phyloP scores from a whole-genome alignment of 768 basidiomycete species.

The Mycena albidolilacea region DNA sequence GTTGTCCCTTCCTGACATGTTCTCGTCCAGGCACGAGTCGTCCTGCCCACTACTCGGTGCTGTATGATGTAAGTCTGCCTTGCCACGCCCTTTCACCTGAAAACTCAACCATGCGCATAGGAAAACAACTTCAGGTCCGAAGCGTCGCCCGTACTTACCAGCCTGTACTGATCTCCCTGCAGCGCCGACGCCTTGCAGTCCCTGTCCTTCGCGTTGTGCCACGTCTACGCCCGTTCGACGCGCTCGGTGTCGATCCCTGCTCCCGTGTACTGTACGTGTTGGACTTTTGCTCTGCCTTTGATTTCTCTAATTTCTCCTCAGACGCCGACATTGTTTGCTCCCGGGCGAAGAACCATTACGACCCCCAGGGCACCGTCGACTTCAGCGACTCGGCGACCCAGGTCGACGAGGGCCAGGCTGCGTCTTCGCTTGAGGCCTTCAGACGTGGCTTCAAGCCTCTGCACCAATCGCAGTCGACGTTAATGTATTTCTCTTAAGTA shows the following conservation, averaged over 20 bases:
- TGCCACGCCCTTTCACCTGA: too few relatives aligned
- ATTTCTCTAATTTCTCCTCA: constrained; percentile 37
- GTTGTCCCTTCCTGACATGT: too few relatives aligned
- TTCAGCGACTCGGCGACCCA: constrained; percentile 74
- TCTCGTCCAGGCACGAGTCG: too few relatives aligned
- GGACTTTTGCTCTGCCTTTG: background rate
- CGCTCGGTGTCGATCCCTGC: constrained; percentile 41
- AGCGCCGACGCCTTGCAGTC: constrained; percentile 76
- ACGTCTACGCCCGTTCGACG: constrained; percentile 50
- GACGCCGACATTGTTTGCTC: constrained; percentile 78
- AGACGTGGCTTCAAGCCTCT: constrained; percentile 69
- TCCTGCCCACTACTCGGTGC: too few relatives aligned
- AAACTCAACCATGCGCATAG: too few relatives aligned
- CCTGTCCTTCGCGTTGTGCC: constrained; percentile 77
- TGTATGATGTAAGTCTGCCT: too few relatives aligned
- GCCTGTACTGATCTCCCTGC: constrained; percentile 57
- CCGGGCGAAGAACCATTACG: constrained; percentile 86
- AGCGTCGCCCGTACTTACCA: too few relatives aligned
- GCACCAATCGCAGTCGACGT: constrained; percentile 61
- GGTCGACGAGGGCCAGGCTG: constrained; percentile 56
- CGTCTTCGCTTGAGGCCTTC: constrained; percentile 63
- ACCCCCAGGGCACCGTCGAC: constrained; percentile 70
- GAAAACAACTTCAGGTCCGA: too few relatives aligned
- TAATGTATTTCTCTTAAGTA: constrained; percentile 69
- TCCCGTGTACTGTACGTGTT: constrained; percentile 33